Evolutionary conservation across 768 basidiomycete genomes (phyloP).

Genomic region (Tricholoma bakamatsutake): DNA sequence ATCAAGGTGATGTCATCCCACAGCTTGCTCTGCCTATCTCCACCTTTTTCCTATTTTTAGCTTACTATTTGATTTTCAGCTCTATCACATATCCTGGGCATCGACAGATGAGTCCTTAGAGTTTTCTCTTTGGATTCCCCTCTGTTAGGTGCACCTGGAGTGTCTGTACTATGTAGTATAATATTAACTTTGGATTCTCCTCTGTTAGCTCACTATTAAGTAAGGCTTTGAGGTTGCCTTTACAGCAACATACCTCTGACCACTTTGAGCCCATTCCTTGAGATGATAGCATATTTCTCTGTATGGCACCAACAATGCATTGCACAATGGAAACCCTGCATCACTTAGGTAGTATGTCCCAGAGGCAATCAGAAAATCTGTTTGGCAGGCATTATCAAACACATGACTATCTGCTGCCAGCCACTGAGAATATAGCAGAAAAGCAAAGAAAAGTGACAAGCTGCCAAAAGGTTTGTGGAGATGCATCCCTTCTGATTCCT

Average conservation of each 20-base stretch:
- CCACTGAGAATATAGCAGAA: constrained; percentile 34
- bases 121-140: no score
- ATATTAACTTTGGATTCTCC: no score
- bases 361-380: constrained; percentile 24
- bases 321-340: constrained; percentile 29
- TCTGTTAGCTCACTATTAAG: no score
- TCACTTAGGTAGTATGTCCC: constrained; percentile 30
- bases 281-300: constrained; percentile 28
- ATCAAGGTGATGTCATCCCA: no score
- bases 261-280: constrained; percentile 6
- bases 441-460: constrained; percentile 23
- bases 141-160: no score
- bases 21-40: no score
- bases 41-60: no score
- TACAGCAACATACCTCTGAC: not conserved
- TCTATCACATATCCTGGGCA: no score
- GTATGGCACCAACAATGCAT: constrained; percentile 31
- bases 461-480: constrained; percentile 19
- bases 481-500: constrained; percentile 23
- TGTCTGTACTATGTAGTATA: no score
- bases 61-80: no score
- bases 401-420: constrained; percentile 30
- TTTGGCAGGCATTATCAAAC: constrained; percentile 20
- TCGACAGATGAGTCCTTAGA: no score
- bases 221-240: no score